phyloP scores from a whole-genome alignment of 805 yeast genomes.

The Helenozyma baotianmanensis region DNA sequence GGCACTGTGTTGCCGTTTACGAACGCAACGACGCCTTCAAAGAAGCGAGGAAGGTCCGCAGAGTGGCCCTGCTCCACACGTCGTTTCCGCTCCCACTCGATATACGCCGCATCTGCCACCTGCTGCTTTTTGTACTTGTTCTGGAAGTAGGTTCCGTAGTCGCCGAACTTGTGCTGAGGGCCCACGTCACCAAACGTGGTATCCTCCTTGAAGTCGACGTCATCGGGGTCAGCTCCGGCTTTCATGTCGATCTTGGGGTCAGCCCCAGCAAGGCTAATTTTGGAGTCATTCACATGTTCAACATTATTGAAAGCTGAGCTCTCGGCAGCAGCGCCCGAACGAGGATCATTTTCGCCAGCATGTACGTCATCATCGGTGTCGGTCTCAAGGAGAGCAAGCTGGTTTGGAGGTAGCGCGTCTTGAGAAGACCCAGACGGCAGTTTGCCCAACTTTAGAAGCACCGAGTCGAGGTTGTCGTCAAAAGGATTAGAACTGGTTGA shows the following conservation, averaged over 20 bases:
- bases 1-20: conserved; percentile 92
- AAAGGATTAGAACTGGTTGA: conserved; percentile 21
- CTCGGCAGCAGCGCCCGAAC: too few relatives aligned
- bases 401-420: conserved; percentile 11
- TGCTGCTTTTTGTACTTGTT: conserved; percentile 63
- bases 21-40: conserved; percentile 60
- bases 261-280: too few relatives aligned
- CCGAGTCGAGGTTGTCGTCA: conserved; percentile 22
- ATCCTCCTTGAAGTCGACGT: conserved; percentile 13
- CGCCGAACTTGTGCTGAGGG: conserved; percentile 54
- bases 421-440: not conserved
- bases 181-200: conserved; percentile 23
- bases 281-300: too few relatives aligned
- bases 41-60: conserved; percentile 34
- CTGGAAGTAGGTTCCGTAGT: conserved; percentile 58
- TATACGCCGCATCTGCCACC: conserved; percentile 45
- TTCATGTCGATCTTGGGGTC: too few relatives aligned
- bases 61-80: conserved; percentile 13
- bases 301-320: too few relatives aligned
- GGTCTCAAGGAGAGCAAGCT: conserved; percentile 9
- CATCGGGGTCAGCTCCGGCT: not conserved
- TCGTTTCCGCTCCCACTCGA: conserved; percentile 45
- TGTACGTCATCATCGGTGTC: conserved; percentile 2
- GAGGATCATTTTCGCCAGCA: too few relatives aligned
- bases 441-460: conserved; percentile 7